Conservation (phyloP, 139 green algal species). For the Chlorella ohadii region DNA sequence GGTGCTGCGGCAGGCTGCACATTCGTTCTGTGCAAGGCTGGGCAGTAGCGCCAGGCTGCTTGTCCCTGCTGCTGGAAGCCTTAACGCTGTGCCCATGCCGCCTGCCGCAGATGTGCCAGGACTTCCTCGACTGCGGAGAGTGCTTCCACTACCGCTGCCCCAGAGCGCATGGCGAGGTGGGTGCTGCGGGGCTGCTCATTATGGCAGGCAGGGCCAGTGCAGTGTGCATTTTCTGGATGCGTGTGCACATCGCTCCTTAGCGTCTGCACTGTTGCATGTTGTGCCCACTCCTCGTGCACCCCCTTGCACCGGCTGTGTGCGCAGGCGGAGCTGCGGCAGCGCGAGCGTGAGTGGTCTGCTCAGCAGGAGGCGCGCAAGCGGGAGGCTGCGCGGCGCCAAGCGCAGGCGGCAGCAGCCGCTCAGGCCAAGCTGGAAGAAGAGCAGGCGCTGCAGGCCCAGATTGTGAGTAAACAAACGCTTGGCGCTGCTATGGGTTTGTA, state of each 20-base stretch:
- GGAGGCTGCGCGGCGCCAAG: not conserved
- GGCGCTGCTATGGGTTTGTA: too few relatives aligned
- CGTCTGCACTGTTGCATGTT: too few relatives aligned
- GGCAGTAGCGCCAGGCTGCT: too few relatives aligned
- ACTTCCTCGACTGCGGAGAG: not conserved
- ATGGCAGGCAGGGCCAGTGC: not conserved
- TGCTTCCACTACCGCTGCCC: not conserved
- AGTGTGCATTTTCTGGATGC: not conserved
- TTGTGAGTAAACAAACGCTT: not conserved
- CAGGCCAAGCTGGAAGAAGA: not conserved
- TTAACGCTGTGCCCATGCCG: too few relatives aligned
- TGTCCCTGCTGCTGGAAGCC: too few relatives aligned
- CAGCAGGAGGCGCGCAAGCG: not conserved
- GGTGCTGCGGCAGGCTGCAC: too few relatives aligned
- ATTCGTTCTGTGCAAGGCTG: too few relatives aligned
- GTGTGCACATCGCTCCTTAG: too few relatives aligned
- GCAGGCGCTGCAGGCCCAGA: not conserved
- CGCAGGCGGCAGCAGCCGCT: not conserved
- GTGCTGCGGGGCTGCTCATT: not conserved
- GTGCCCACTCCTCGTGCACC: too few relatives aligned
- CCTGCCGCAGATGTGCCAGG: not conserved
- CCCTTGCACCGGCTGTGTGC: too few relatives aligned
- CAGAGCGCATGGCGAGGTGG: not conserved
- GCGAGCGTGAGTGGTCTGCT: not conserved
- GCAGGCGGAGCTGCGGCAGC: conserved; percentile 16